A percentile compares a stretch with the other conserved stretches of the same genome.
Evolutionary conservation across 805 yeast genomes (phyloP).

Genomic region (Candida saitoana): DNA sequence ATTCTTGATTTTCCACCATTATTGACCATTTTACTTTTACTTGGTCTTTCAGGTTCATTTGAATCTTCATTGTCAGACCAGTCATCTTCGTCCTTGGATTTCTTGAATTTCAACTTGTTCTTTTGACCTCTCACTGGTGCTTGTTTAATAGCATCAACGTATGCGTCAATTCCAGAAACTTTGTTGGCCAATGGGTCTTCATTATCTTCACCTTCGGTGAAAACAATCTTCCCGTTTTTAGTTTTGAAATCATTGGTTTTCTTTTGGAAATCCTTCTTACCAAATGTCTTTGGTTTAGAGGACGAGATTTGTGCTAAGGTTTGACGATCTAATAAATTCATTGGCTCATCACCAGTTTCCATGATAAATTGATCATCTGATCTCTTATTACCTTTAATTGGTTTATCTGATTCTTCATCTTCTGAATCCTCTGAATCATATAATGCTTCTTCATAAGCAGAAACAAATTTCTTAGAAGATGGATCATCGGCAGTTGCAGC

Average conservation of each 20-base stretch:
- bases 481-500: constrained; percentile 14
- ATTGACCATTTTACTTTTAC: constrained; percentile 11
- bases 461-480: constrained; percentile 53
- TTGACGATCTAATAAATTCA: constrained; percentile 82
- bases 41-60: constrained; percentile 30
- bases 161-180: constrained; percentile 75
- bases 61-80: constrained; percentile 44
- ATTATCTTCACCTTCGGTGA: constrained; percentile 45
- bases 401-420: constrained; percentile 47
- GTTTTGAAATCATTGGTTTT: constrained; percentile 44
- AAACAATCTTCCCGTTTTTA: constrained; percentile 64
- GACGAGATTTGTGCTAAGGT: constrained; percentile 87
- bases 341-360: constrained; percentile 72
- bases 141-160: constrained; percentile 86
- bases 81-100: constrained; percentile 51
- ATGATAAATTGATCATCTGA: constrained; percentile 62
- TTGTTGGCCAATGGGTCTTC: constrained; percentile 44
- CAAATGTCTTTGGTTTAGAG: constrained; percentile 66
- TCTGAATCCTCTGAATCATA: constrained; percentile 65
- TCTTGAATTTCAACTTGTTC: constrained; percentile 84
- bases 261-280: constrained; percentile 38
- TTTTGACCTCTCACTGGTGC: constrained; percentile 94
- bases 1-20: constrained; percentile 26
- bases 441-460: constrained; percentile 90
- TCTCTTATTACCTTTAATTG: constrained; percentile 24